A percentile compares a stretch with the other conserved stretches of the same genome.
These are phyloP conservation scores for Grifola frondosa DNA, from an alignment of 1,284 basidiomycete genomes.

Conservation along the genomic window DNA sequence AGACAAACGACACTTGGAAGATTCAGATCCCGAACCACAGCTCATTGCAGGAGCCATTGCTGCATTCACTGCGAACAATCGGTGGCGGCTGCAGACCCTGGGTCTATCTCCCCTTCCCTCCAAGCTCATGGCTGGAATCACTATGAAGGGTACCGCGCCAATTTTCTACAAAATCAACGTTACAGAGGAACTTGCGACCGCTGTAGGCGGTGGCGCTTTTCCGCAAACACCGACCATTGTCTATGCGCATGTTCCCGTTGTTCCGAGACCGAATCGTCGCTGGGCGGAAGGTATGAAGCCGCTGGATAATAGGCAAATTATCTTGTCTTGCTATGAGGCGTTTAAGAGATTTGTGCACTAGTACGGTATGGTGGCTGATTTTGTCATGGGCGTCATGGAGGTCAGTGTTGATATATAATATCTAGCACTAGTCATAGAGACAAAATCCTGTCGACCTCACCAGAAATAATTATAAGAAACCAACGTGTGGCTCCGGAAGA, in stretches of 20 bases:
- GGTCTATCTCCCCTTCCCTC: conserved; percentile 13
- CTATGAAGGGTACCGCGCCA: conserved; percentile 26
- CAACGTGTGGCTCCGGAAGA: no score
- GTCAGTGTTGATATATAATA: no score
- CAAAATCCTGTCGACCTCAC: no score
- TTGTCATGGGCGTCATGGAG: no score
- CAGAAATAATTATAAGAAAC: no score
- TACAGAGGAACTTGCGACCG: no score
- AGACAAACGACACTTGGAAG: conserved; percentile 23
- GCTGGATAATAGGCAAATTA: conserved; percentile 3
- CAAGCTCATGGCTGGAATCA: conserved; percentile 29
- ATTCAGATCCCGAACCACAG: conserved; percentile 23
- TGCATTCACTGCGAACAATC: conserved; percentile 29
- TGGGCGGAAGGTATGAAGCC: conserved; percentile 4
- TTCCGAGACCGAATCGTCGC: background rate
- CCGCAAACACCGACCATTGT: no score
- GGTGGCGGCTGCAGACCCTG: conserved; percentile 12
- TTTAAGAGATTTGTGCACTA: conserved; percentile 4
- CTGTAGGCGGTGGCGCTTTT: no score
- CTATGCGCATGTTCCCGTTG: background rate
- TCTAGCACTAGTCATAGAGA: no score
- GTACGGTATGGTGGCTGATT: no score
- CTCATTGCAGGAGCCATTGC: conserved; percentile 32
- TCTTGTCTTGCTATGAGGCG: conserved; percentile 7
- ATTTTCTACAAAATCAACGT: no score